Evolutionary conservation across 31 red algal species (phyloP), one percentile per base, ranked within the genome.

Genomic region (Asparagopsis taxiformis): DNA sequence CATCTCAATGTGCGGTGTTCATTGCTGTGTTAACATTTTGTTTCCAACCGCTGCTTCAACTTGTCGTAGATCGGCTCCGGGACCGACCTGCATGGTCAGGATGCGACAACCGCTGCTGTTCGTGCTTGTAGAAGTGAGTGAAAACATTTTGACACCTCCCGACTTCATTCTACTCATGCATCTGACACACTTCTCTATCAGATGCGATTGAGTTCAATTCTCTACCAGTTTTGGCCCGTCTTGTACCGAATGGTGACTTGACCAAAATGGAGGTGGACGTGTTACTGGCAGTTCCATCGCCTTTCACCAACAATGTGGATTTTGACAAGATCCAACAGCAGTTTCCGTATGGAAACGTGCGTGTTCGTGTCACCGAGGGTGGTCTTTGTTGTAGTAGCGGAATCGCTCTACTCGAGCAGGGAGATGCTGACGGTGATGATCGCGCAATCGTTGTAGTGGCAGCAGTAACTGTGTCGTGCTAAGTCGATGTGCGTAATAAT

Each of bases 11-110:
- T n/a, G n/a, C n/a, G n/a, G n/a, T n/a, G n/a, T n/a, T n/a, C n/a
- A n/a, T n/a, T n/a, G n/a, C n/a, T n/a, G n/a, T n/a, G n/a, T n/a
- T n/a, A n/a, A n/a, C n/a, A n/a, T n/a, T n/a, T n/a, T n/a, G n/a
- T n/a, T n/a, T n/a, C n/a, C n/a, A n/a, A n/a, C n/a, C n/a, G n/a
- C n/a, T n/a, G n/a, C n/a, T n/a, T n/a, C n/a, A n/a, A n/a, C n/a
- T n/a, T n/a, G n/a, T n/a, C n/a, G n/a, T n/a, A 94, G 46, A 88
- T 94, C 36, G 91, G 91, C 32, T 67, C 63, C 31, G 91, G 91
- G 9, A 77, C 70, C 9, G 91, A 94, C 39, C 55, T 94, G 46
- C 91, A 88, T 55, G 91, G 91, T 23, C 91, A 94, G 51, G 84
- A 94, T 55, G 82, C 72, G 21, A 87, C 75, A 1, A 38, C 43